phyloP scores from a whole-genome alignment of 2,329 filamentous ascomycete species.

The Pezicula radicicola region DNA sequence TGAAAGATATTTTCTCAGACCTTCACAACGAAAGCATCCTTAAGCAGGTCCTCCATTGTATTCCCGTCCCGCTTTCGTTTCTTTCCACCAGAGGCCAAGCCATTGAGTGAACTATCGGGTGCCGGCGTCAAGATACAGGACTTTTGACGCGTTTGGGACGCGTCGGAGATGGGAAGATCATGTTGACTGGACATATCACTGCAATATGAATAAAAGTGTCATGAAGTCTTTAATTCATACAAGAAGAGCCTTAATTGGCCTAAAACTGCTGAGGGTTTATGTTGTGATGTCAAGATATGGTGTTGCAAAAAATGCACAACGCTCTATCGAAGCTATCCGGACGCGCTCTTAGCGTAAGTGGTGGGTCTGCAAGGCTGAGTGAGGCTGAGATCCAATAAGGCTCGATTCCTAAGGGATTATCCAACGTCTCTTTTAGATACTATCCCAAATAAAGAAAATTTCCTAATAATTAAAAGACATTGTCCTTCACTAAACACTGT shows the following conservation, averaged over 20 bases:
- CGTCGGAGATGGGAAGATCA: conserved; percentile 21
- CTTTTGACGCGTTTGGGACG: conserved; percentile 24
- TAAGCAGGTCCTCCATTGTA: conserved; percentile 27
- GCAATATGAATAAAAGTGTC: conserved; percentile 24
- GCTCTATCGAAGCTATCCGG: not conserved
- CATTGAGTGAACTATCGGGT: conserved; percentile 22
- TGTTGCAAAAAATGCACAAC: not conserved
- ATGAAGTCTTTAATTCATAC: conserved; percentile 17
- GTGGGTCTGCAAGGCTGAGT: too few species aligned
- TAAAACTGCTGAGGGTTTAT: not conserved
- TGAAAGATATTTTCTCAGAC: conserved; percentile 15
- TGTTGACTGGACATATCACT: conserved; percentile 29
- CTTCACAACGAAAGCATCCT: conserved; percentile 30
- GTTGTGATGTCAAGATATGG: not conserved
- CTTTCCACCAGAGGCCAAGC: conserved; percentile 12
- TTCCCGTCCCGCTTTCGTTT: conserved; percentile 32
- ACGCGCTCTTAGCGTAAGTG: not conserved
- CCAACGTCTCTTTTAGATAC: too few species aligned
- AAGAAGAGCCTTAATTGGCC: not conserved
- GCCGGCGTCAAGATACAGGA: conserved; percentile 25
- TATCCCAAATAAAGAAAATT: too few species aligned
- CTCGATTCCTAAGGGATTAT: too few species aligned
- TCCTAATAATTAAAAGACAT: too few species aligned
- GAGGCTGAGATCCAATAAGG: too few species aligned
- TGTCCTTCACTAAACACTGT: too few species aligned